Evolutionary conservation across 2,329 filamentous ascomycete species (phyloP), one percentile per base, ranked within the genome.

Genomic region (Colletotrichum sp.): DNA sequence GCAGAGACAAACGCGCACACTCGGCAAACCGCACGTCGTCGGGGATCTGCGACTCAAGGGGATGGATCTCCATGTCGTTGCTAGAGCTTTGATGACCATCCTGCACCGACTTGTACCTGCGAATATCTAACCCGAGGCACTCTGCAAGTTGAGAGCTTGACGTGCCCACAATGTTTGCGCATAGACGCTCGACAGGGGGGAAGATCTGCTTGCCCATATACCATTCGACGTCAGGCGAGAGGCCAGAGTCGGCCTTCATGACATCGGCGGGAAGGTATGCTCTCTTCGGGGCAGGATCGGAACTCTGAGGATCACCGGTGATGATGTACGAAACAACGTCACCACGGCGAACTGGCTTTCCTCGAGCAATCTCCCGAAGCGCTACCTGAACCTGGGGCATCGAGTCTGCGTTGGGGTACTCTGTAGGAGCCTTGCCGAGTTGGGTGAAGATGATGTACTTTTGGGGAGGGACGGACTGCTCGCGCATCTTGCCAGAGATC

Each of bases 401-500:
- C 55, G 93, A 95, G 83, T 96, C 95, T 69, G 93, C 95, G 82
- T 98, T 98, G 70, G 96, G 96, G 81, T 99, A 99, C 78, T 99
- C 96, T 78, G 94, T 93, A 3, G 97, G 97, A 39, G 93, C 92
- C 84, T 99, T 99, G 79, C 97, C 97, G 72, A 99, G 94, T 89
- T 99, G 98, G 9, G 96, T 99, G 85, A 95, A 98, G 83, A 99
- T 99, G 80, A 96, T 98, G 87, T 99, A 99, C 87, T 98, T 98
- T 80, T 94, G 92, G 6, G 91, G 87, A 0, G 95, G 94, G 60
- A 98, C 89, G 13, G 89, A 86, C 79, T 93, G 93, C 79, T 95
- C 93, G 68, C 96, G 94, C 95, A 99, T 98, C 85, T 96, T 95
- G 79, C 88, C 88, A 1, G 95, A 90, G n/a, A 97, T 92, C 30